These are phyloP conservation scores for Aquilaria yunnanensis DNA, from an alignment of 345 rosid genomes.

Conservation along the genomic window DNA sequence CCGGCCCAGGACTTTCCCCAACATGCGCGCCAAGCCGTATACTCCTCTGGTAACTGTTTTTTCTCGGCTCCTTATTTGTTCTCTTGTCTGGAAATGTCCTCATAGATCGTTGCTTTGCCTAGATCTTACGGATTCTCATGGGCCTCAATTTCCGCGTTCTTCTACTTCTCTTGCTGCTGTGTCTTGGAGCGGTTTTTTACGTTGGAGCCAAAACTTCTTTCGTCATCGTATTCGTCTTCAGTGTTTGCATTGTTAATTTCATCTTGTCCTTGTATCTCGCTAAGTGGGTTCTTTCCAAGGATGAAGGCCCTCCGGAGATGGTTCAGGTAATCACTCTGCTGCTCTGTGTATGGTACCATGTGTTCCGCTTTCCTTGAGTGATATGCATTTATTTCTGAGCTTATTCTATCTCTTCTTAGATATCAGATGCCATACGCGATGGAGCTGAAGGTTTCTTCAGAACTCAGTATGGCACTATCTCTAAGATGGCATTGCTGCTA, in stretches of 20 bases:
- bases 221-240: slow-evolving; percentile 83
- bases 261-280: slow-evolving; percentile 68
- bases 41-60: slow-evolving; percentile 46
- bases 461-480: slow-evolving; percentile 94
- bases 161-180: slow-evolving; percentile 55
- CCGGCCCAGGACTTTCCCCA: slow-evolving; percentile 84
- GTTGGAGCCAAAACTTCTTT: slow-evolving; percentile 92
- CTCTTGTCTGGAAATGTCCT: too few relatives aligned
- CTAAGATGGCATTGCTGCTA: slow-evolving; percentile 92
- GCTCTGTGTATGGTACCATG: not conserved
- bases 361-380: too few relatives aligned
- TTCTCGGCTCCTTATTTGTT: slow-evolving; percentile 1
- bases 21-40: slow-evolving; percentile 78
- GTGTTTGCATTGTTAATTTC: slow-evolving; percentile 80
- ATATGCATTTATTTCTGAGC: slow-evolving; percentile 11
- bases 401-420: slow-evolving; percentile 44
- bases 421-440: slow-evolving; percentile 99
- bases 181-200: slow-evolving; percentile 69
- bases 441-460: slow-evolving; percentile 99
- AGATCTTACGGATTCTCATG: slow-evolving; percentile 82
- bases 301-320: slow-evolving; percentile 99
- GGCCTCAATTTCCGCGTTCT: slow-evolving; percentile 78
- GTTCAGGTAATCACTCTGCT: slow-evolving; percentile 47
- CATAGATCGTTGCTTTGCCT: slow-evolving; percentile 18
- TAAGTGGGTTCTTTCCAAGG: slow-evolving; percentile 96